phyloP scores from a whole-genome alignment of 352 stramenopile species.

The Phytophthora podocarpi region DNA sequence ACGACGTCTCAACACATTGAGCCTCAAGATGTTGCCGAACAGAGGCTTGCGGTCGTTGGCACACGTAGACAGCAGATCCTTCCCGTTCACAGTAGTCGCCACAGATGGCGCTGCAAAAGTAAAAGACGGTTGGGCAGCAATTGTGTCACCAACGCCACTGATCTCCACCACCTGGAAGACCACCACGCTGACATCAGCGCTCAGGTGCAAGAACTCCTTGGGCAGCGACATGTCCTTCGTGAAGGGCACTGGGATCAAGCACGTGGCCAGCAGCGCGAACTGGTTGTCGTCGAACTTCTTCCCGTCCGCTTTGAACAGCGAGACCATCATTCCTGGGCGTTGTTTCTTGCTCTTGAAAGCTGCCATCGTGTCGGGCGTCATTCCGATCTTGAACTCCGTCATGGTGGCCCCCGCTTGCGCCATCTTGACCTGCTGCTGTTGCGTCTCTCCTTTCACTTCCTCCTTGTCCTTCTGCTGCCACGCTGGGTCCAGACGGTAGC shows the following conservation, averaged over 20 bases:
- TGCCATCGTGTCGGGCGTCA: conserved; percentile 69
- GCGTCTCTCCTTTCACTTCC: conserved; percentile 20
- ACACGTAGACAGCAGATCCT: conserved; percentile 47
- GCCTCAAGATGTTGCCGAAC: conserved; percentile 67
- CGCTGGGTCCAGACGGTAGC: conserved; percentile 60
- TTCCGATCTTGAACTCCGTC: conserved; percentile 67
- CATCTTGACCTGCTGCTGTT: background rate
- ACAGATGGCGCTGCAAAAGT: conserved; percentile 40
- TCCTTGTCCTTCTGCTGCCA: conserved; percentile 27
- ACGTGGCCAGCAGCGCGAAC: conserved; percentile 62
- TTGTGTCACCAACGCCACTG: conserved; percentile 45
- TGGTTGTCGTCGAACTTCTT: conserved; percentile 59
- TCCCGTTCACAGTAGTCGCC: conserved; percentile 34
- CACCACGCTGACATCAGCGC: conserved; percentile 54
- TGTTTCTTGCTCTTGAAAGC: conserved; percentile 62
- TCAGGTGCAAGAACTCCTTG: conserved; percentile 43
- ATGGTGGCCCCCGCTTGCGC: conserved; percentile 40
- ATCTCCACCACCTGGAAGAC: conserved; percentile 74
- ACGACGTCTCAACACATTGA: conserved; percentile 53
- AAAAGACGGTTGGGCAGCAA: conserved; percentile 41
- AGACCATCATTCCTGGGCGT: conserved; percentile 57
- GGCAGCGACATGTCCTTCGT: conserved; percentile 63
- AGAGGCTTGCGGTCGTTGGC: conserved; percentile 45
- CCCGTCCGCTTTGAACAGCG: conserved; percentile 52
- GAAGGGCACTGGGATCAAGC: conserved; percentile 68